Evolutionary conservation across 345 rosid species (phyloP).

Genomic region (Brassica napus): Da-Ae NC_063442.1:6396001-6396500

Average conservation of each 20-base stretch:
- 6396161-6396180: not conserved
- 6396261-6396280: not conserved
- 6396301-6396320: not conserved
- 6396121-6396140: not conserved
- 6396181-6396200: not conserved
- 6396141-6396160: not conserved
- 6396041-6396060: not conserved
- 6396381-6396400: not conserved
- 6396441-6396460: not conserved
- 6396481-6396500: constrained; percentile 1
- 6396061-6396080: not conserved
- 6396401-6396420: not conserved
- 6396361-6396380: not conserved
- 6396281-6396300: not conserved
- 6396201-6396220: not conserved
- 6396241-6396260: not conserved
- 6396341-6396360: not conserved
- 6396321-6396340: not conserved
- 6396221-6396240: not conserved
- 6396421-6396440: constrained; percentile 1
- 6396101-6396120: not conserved
- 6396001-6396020: not conserved
- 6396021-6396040: not conserved
- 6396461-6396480: not conserved
- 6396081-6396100: not conserved